Conservation (phyloP, 1,284 basidiomycete genomes). For the Thelephora terrestris region DNA sequence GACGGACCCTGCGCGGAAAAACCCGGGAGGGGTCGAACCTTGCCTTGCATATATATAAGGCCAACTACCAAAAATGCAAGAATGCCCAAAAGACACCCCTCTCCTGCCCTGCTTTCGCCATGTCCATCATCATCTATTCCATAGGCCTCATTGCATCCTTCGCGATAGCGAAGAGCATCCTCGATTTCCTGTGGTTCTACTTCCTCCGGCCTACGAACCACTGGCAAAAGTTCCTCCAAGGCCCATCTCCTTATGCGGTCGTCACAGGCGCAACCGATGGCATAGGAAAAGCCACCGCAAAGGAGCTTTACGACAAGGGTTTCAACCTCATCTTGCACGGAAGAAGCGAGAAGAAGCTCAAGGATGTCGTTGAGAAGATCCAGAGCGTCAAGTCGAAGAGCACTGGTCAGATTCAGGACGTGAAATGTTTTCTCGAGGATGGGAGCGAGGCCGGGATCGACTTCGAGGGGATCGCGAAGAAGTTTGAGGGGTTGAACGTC, state of each 20-base stretch:
- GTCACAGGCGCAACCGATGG: slow-evolving; percentile 23
- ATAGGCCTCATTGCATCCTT: no score
- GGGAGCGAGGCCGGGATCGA: slow-evolving; percentile 15
- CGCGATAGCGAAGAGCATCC: slow-evolving; percentile 1
- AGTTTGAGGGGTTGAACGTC: slow-evolving; percentile 18
- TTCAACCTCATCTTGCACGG: slow-evolving; percentile 25
- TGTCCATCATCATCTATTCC: no score
- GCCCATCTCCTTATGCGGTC: slow-evolving; percentile 17
- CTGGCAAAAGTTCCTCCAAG: slow-evolving; percentile 17
- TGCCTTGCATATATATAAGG: no score
- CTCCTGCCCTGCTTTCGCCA: no score
- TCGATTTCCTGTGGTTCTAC: slow-evolving; percentile 19
- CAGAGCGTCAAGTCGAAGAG: slow-evolving; percentile 1
- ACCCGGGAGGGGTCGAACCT: no score
- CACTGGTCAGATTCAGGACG: slow-evolving; percentile 8
- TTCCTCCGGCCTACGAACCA: slow-evolving; percentile 15
- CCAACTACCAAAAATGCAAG: no score
- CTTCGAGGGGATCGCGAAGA: slow-evolving; percentile 14
- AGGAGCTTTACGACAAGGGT: slow-evolving; percentile 19
- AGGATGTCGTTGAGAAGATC: slow-evolving; percentile 16
- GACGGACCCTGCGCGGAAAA: no score
- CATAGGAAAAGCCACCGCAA: slow-evolving; percentile 20
- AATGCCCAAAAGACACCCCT: no score
- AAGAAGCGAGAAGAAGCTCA: slow-evolving; percentile 20
- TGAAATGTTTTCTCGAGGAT: slow-evolving; percentile 21